phyloP scores from a whole-genome alignment of 345 rosid species.

The Dipteronia sinensis region DNA sequence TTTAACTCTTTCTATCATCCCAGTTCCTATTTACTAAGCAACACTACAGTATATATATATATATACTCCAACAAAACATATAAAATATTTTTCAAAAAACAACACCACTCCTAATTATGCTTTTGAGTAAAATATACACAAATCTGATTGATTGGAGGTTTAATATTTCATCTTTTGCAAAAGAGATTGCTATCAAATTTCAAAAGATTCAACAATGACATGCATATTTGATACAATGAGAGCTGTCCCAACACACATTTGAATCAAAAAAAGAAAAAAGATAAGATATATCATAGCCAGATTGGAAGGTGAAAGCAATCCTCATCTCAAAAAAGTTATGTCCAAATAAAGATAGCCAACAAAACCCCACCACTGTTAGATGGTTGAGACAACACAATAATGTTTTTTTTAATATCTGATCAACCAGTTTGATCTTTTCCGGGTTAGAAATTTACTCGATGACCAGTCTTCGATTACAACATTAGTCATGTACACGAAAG shows the following conservation, averaged over 20 bases:
- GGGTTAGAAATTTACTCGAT: slow-evolving; percentile 17
- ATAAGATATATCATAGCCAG: slow-evolving; percentile 4
- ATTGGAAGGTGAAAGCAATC: slow-evolving; percentile 22
- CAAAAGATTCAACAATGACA: neutral
- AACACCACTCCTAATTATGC: neutral
- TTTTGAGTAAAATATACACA: no score
- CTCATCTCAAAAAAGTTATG: slow-evolving; percentile 20
- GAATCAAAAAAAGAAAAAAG: neutral
- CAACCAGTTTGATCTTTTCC: slow-evolving; percentile 10
- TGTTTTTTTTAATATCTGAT: slow-evolving; percentile 10
- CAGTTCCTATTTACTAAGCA: no score
- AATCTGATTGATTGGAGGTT: no score
- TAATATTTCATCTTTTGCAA: neutral
- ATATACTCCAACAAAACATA: no score
- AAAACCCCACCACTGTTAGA: slow-evolving; percentile 38
- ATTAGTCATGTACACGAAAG: slow-evolving; percentile 14
- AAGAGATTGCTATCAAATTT: neutral
- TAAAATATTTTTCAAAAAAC: neutral
- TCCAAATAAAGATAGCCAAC: slow-evolving; percentile 24
- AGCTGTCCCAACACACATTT: neutral
- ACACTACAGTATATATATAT: no score
- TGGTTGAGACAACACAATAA: slow-evolving; percentile 36
- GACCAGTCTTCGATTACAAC: slow-evolving; percentile 4
- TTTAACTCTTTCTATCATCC: no score
- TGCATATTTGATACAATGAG: neutral